Evolutionary conservation across 2,329 filamentous ascomycete genomes (phyloP).

Genomic region (Colletotrichum sp.): DNA sequence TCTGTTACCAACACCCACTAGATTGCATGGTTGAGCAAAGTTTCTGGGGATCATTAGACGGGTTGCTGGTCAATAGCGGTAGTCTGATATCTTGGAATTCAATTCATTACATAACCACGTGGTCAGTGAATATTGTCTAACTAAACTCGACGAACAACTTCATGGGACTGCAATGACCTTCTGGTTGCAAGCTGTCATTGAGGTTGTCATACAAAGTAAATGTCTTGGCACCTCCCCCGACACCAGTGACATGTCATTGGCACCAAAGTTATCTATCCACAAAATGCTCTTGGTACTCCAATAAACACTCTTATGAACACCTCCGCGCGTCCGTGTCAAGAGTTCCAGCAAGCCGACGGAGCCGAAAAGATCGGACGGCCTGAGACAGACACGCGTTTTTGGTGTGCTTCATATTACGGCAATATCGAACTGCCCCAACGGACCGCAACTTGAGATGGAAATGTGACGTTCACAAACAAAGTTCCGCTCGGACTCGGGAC

Average conservation of each 20-base stretch:
- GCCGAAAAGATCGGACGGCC: not conserved
- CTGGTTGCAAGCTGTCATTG: not conserved
- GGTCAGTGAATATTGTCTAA: not conserved
- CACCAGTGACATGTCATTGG: not conserved
- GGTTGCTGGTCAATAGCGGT: not conserved
- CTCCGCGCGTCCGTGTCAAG: not conserved
- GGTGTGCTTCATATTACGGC: not conserved
- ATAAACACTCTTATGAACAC: not conserved
- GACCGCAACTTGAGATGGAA: not conserved
- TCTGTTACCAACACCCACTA: slow-evolving; percentile 13
- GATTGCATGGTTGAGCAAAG: no score
- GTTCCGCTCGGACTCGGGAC: not conserved
- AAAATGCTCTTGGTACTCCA: not conserved
- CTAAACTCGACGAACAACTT: not conserved
- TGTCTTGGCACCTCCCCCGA: not conserved
- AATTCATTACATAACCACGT: not conserved
- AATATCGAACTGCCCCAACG: not conserved
- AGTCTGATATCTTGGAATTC: not conserved
- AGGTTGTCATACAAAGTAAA: not conserved
- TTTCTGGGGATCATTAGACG: not conserved
- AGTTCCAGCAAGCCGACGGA: not conserved
- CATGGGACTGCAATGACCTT: not conserved
- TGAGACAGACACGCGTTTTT: not conserved
- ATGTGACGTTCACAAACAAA: not conserved
- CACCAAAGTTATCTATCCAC: not conserved